Evolutionary conservation across 306 rosid genomes (phyloP).

Genomic region (Gastrolobium villosum): DNA sequence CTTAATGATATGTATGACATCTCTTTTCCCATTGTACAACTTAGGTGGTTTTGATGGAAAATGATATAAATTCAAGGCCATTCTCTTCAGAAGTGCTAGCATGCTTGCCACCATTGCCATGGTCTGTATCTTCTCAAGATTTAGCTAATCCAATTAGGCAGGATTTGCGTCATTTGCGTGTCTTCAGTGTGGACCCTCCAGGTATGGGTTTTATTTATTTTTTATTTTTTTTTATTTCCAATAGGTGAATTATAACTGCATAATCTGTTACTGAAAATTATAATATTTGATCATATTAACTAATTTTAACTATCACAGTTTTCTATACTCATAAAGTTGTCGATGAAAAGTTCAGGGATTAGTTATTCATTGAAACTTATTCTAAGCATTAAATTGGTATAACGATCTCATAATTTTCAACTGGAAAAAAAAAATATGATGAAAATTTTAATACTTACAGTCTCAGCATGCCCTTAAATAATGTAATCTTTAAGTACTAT

Average conservation of each 20-base stretch:
- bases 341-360: constrained; percentile 5
- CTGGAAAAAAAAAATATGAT: neutral
- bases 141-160: constrained; percentile 79
- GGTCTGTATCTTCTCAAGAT: constrained; percentile 89
- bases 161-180: constrained; percentile 78
- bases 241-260: constrained; percentile 31
- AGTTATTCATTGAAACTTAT: neutral
- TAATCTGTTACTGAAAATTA: constrained; percentile 19
- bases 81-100: constrained; percentile 93
- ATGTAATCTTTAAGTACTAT: neutral
- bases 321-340: constrained; percentile 10
- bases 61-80: constrained; percentile 93
- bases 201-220: constrained; percentile 59
- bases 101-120: constrained; percentile 97
- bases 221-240: constrained; percentile 27
- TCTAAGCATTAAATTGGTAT: neutral
- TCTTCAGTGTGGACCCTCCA: constrained; percentile 99
- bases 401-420: neutral
- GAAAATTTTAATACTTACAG: neutral
- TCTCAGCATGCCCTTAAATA: neutral
- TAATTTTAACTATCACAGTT: neutral
- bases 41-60: constrained; percentile 98
- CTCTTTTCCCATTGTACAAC: constrained; percentile 42
- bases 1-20: constrained; percentile 8
- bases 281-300: constrained; percentile 8